Percentiles rank a stretch among this genome's conserved stretches.
Conservation (phyloP, 2,329 filamentous ascomycete genomes). For the Teratosphaeria pseudoeucalypti region DNA sequence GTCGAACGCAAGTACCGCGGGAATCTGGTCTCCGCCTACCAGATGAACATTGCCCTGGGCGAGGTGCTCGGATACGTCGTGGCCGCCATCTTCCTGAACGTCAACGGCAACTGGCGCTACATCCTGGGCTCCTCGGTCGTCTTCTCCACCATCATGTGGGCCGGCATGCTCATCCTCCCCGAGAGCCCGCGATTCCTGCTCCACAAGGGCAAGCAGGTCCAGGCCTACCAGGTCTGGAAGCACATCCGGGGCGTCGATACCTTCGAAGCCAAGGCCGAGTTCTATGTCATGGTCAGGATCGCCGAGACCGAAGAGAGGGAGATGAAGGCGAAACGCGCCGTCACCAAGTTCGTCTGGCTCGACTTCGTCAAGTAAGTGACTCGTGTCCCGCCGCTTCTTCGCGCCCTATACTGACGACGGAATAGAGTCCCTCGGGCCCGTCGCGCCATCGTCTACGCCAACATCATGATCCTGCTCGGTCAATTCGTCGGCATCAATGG, state of each 20-base stretch:
- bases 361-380: slow-evolving; percentile 60
- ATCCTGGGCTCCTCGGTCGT: slow-evolving; percentile 63
- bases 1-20: slow-evolving; percentile 58
- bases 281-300: slow-evolving; percentile 59
- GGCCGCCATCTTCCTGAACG: slow-evolving; percentile 61
- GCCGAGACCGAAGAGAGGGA: slow-evolving; percentile 46
- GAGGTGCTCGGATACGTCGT: slow-evolving; percentile 65
- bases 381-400: neutral
- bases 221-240: slow-evolving; percentile 63
- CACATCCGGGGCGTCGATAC: slow-evolving; percentile 53
- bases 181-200: slow-evolving; percentile 60
- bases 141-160: slow-evolving; percentile 52
- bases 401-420: neutral
- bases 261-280: slow-evolving; percentile 54
- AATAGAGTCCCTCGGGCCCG: slow-evolving; percentile 49
- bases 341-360: slow-evolving; percentile 56
- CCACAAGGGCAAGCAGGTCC: slow-evolving; percentile 51
- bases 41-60: slow-evolving; percentile 65
- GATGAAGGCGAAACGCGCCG: slow-evolving; percentile 38
- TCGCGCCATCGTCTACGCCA: slow-evolving; percentile 56
- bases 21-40: slow-evolving; percentile 64
- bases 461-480: slow-evolving; percentile 59
- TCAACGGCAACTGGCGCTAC: slow-evolving; percentile 62
- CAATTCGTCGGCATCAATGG: slow-evolving; percentile 63
- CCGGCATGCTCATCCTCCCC: slow-evolving; percentile 59